These are phyloP conservation scores for Hirschioporus abietinus DNA, from an alignment of 768 basidiomycete species.

Conservation along the genomic window DNA sequence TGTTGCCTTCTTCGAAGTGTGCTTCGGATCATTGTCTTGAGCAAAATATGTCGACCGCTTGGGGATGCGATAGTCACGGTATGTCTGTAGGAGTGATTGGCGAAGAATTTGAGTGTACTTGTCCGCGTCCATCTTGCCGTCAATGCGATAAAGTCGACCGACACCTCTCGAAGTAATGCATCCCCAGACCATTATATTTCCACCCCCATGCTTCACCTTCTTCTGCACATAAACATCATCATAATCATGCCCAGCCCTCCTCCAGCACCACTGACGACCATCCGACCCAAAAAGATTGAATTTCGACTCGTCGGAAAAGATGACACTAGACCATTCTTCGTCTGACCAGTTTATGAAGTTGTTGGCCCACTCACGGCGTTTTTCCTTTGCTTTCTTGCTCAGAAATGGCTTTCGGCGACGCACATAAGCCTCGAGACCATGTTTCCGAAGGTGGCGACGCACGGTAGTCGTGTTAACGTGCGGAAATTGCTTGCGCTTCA, in stretches of 20 bases:
- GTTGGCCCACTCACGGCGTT: background rate
- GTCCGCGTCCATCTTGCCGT: slow-evolving; percentile 25
- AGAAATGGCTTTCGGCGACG: background rate
- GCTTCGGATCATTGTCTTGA: slow-evolving; percentile 36
- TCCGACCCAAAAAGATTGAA: slow-evolving; percentile 5
- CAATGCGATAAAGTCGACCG: slow-evolving; percentile 25
- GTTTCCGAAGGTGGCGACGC: background rate
- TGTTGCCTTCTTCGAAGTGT: slow-evolving; percentile 23
- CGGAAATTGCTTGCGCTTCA: background rate
- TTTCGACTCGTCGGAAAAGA: slow-evolving; percentile 7
- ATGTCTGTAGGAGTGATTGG: slow-evolving; percentile 23
- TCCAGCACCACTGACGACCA: slow-evolving; percentile 3
- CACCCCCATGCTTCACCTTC: slow-evolving; percentile 31
- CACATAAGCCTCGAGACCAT: slow-evolving; percentile 1
- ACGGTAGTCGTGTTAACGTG: background rate
- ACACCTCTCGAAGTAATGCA: slow-evolving; percentile 24
- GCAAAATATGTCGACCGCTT: slow-evolving; percentile 22
- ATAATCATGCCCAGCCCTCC: slow-evolving; percentile 15
- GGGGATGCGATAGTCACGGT: slow-evolving; percentile 18
- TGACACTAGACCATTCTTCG: background rate
- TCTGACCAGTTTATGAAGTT: background rate
- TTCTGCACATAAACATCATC: slow-evolving; percentile 20
- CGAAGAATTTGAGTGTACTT: slow-evolving; percentile 26
- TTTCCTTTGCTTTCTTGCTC: background rate
- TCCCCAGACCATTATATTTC: slow-evolving; percentile 33